phyloP scores from a whole-genome alignment of 352 stramenopile species.

The Sclerospora graminicola region DNA sequence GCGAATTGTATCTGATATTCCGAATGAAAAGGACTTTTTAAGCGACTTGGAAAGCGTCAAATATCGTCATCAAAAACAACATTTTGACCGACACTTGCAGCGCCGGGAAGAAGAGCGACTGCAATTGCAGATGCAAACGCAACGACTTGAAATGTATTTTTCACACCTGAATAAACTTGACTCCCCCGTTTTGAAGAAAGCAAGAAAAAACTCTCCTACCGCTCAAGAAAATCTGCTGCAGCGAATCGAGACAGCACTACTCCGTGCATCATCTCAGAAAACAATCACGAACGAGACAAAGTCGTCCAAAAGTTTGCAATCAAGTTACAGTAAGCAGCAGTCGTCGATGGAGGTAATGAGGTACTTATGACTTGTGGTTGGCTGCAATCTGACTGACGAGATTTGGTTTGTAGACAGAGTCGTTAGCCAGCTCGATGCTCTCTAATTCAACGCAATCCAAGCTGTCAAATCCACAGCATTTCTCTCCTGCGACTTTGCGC shows the following conservation, averaged over 20 bases:
- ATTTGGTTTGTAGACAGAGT: slow-evolving; percentile 22
- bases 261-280: too few species aligned
- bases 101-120: slow-evolving; percentile 13
- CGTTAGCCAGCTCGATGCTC: slow-evolving; percentile 11
- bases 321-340: too few species aligned
- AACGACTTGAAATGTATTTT: slow-evolving; percentile 13
- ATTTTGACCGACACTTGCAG: slow-evolving; percentile 11
- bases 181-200: background rate
- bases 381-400: too few species aligned
- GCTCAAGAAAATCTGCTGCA: slow-evolving; percentile 5
- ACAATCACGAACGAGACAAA: too few species aligned
- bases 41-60: too few species aligned
- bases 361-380: too few species aligned
- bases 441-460: slow-evolving; percentile 4
- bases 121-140: slow-evolving; percentile 17
- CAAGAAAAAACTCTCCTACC: slow-evolving; percentile 5
- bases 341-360: too few species aligned
- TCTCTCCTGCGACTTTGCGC: background rate
- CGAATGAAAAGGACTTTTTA: too few species aligned
- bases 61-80: too few species aligned
- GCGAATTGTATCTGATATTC: too few species aligned
- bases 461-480: background rate
- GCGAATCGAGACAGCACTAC: too few species aligned
- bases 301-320: too few species aligned
- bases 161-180: slow-evolving; percentile 1